A percentile compares a stretch with the other conserved stretches of the same genome.
Conservation (phyloP, 805 yeast species). For the Zygoascus biomembranicola region DNA sequence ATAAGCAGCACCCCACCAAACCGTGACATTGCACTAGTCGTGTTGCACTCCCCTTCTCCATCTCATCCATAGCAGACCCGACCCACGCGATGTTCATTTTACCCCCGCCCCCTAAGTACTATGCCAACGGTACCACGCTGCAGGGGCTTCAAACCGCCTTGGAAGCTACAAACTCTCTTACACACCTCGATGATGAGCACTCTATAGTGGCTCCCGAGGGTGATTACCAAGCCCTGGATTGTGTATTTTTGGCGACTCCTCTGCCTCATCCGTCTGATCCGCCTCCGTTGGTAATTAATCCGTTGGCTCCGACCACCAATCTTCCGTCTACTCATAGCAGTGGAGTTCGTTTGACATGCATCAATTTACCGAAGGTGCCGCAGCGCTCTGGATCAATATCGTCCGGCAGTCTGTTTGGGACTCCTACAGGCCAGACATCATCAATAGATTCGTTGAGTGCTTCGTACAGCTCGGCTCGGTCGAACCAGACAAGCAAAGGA, state of each 20-base stretch:
- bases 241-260: constrained; percentile 30
- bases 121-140: constrained; percentile 7
- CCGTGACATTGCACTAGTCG: not conserved
- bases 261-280: constrained; percentile 32
- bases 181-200: constrained; percentile 19
- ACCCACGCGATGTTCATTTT: constrained; percentile 22
- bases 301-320: constrained; percentile 28
- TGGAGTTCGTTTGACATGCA: constrained; percentile 12
- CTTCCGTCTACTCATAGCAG: constrained; percentile 21
- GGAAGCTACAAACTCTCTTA: constrained; percentile 17
- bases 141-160: constrained; percentile 12
- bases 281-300: constrained; percentile 27
- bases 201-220: constrained; percentile 29
- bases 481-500: constrained; percentile 6
- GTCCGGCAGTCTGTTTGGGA: not conserved
- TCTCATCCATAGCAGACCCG: not conserved
- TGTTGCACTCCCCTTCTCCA: not conserved
- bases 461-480: not conserved
- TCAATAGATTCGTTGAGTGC: not conserved
- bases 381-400: not conserved
- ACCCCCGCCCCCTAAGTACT: constrained; percentile 27
- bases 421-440: not conserved
- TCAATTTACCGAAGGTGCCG: not conserved
- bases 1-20: not conserved
- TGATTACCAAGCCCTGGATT: constrained; percentile 20